phyloP scores from a whole-genome alignment of 805 yeast genomes.

The Lachancea cidri region DNA sequence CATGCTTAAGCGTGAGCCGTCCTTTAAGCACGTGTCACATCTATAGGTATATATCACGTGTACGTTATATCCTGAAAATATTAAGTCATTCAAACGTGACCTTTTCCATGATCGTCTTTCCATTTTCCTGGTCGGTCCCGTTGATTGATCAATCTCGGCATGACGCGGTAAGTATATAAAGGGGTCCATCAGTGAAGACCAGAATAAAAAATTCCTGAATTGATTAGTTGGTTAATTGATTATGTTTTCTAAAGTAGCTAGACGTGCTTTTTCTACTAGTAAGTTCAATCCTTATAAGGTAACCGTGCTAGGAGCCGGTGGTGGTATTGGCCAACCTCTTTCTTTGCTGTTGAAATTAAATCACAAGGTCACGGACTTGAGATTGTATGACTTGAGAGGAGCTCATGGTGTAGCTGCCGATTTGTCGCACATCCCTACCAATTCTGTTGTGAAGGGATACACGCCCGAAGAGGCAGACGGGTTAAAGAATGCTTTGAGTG shows the following conservation, averaged over 20 bases:
- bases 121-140: neutral
- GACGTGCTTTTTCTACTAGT: slow-evolving; percentile 64
- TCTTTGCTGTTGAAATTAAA: slow-evolving; percentile 80
- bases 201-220: too few relatives aligned
- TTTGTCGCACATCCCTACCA: slow-evolving; percentile 88
- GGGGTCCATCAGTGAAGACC: neutral
- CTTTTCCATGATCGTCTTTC: neutral
- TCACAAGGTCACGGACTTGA: slow-evolving; percentile 79
- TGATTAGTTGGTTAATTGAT: neutral
- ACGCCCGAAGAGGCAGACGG: slow-evolving; percentile 72
- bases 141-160: neutral
- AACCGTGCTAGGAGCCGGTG: slow-evolving; percentile 76
- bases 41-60: too few relatives aligned
- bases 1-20: neutral
- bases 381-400: slow-evolving; percentile 83
- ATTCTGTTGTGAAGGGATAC: slow-evolving; percentile 83
- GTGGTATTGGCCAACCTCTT: slow-evolving; percentile 94
- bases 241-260: slow-evolving; percentile 55
- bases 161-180: neutral
- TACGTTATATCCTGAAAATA: too few relatives aligned
- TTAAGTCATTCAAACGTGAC: neutral
- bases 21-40: neutral
- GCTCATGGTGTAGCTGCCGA: slow-evolving; percentile 98
- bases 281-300: slow-evolving; percentile 69
- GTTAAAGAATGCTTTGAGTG: slow-evolving; percentile 65